Conservation (phyloP, 306 rosid species). For the Amphicarpaea edgeworthii region DNA sequence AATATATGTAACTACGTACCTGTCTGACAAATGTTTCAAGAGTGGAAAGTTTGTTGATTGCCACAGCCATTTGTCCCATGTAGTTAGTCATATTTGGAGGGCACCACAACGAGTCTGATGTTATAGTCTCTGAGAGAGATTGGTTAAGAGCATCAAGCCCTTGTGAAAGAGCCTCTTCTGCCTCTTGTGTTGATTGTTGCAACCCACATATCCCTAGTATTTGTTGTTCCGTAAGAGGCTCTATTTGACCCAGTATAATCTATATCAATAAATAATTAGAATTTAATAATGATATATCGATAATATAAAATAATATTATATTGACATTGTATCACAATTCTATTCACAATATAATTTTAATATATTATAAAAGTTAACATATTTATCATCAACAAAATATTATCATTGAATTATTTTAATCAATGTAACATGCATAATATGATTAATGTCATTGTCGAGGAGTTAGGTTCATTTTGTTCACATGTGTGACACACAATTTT, state of each 20-base stretch:
- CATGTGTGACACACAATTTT: constrained; percentile 16
- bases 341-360: too few species aligned
- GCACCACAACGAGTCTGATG: constrained; percentile 75
- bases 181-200: constrained; percentile 93
- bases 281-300: too few species aligned
- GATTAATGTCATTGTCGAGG: neutral
- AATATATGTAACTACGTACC: constrained; percentile 60
- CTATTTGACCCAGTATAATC: constrained; percentile 75
- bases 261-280: too few species aligned
- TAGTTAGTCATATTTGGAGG: constrained; percentile 90
- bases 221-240: constrained; percentile 95
- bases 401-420: too few species aligned
- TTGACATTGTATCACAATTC: too few species aligned
- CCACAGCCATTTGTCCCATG: constrained; percentile 99
- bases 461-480: constrained; percentile 32
- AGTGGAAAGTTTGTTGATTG: constrained; percentile 89
- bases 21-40: constrained; percentile 89
- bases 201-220: constrained; percentile 80
- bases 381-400: too few species aligned
- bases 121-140: constrained; percentile 80
- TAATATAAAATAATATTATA: too few species aligned
- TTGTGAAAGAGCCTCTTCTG: constrained; percentile 89
- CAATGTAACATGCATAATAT: neutral
- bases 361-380: too few species aligned
- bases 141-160: constrained; percentile 90